Conservation (phyloP, 192 early-diverging fungal species). For the Entrophospora sp. region DNA sequence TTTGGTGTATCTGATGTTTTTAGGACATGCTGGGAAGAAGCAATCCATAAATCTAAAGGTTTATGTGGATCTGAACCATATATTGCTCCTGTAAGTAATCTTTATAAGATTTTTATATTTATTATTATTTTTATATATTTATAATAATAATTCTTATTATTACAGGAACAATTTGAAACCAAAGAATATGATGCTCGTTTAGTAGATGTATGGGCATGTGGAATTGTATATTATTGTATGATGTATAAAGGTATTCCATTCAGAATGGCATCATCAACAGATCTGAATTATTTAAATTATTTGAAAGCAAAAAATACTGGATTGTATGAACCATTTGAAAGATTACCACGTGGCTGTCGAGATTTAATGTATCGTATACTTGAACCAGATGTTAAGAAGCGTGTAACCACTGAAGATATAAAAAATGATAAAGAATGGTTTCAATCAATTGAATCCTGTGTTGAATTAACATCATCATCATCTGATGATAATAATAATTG, state of each 20-base stretch:
- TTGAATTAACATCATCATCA: too few species aligned
- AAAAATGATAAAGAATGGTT: conserved; percentile 70
- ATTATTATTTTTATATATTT: too few species aligned
- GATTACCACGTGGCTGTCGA: conserved; percentile 49
- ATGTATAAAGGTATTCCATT: conserved; percentile 56
- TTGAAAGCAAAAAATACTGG: conserved; percentile 36
- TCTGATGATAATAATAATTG: too few species aligned
- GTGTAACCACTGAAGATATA: conserved; percentile 62
- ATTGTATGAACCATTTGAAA: too few species aligned
- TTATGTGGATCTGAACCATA: conserved; percentile 91
- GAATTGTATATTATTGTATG: conserved; percentile 86
- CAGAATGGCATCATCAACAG: too few species aligned
- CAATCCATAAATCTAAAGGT: conserved; percentile 68
- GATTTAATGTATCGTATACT: conserved; percentile 71
- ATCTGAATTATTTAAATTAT: conserved; percentile 54
- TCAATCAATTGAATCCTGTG: conserved; percentile 53
- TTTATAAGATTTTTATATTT: too few species aligned
- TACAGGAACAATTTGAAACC: too few species aligned
- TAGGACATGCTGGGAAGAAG: conserved; percentile 72
- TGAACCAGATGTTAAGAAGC: conserved; percentile 63
- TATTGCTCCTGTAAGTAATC: conserved; percentile 90
- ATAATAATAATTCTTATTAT: too few species aligned
- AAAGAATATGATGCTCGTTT: conserved; percentile 84
- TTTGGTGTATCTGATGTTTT: conserved; percentile 97
- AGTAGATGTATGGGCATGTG: conserved; percentile 88